phyloP scores from a whole-genome alignment of 345 rosid species.

The Syzygium oleosum region DNA sequence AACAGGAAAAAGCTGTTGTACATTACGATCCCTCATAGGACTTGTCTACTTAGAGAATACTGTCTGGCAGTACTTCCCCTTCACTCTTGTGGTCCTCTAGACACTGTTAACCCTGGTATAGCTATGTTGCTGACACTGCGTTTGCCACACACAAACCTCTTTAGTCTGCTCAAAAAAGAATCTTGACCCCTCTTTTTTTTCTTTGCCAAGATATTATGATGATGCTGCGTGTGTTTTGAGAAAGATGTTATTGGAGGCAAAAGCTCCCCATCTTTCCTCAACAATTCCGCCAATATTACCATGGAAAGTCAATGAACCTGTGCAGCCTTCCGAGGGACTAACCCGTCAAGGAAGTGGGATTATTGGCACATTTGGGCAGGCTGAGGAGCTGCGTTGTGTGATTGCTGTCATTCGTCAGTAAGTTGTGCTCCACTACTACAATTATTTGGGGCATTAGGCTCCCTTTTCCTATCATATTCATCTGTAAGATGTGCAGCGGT shows the following conservation, averaged over 20 bases:
- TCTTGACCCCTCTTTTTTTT: conserved; percentile 1
- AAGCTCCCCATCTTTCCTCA: conserved; percentile 97
- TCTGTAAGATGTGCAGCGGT: conserved; percentile 48
- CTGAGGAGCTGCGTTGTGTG: conserved; percentile 98
- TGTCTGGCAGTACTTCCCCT: neutral
- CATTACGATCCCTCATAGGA: neutral
- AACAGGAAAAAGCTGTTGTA: neutral
- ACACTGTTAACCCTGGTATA: neutral
- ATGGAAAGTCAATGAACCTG: conserved; percentile 87
- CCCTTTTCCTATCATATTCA: conserved; percentile 1
- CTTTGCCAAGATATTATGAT: conserved; percentile 69
- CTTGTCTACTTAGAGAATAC: neutral
- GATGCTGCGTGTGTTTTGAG: conserved; percentile 96
- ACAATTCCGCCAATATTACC: conserved; percentile 86
- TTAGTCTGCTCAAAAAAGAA: neutral
- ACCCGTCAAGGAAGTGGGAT: conserved; percentile 98
- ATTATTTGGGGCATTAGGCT: neutral
- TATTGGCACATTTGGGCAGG: conserved; percentile 86
- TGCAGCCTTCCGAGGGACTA: conserved; percentile 71
- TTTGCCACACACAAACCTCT: neutral
- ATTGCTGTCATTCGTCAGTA: conserved; percentile 96
- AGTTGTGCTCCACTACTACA: conserved; percentile 10
- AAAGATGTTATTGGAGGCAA: conserved; percentile 96
- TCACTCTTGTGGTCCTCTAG: neutral
- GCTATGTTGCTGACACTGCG: neutral